These are phyloP conservation scores for Rhizophora mangle DNA, from an alignment of 345 rosid genomes.

Conservation along the genomic window DNA sequence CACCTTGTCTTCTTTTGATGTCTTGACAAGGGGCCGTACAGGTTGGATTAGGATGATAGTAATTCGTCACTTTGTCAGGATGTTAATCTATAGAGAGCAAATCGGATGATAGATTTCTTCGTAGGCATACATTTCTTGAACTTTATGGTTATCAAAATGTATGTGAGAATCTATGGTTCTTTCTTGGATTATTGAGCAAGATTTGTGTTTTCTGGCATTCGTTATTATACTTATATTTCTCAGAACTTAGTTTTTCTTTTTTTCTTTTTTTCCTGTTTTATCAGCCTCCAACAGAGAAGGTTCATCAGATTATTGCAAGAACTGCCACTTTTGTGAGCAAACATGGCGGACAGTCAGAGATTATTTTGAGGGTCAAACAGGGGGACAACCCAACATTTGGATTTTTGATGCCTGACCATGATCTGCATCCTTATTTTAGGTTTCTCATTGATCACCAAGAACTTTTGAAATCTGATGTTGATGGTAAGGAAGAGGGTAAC, in stretches of 20 bases:
- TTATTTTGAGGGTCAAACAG: constrained; percentile 91
- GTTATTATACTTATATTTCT: constrained; percentile 6
- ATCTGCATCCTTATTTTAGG: constrained; percentile 71
- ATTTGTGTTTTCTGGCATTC: constrained; percentile 14
- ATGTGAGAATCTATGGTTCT: constrained; percentile 41
- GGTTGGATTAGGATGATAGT: constrained; percentile 96
- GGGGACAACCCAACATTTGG: constrained; percentile 96
- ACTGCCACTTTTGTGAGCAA: constrained; percentile 81
- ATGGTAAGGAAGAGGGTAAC: constrained; percentile 47
- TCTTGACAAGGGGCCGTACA: constrained; percentile 87
- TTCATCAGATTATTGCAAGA: constrained; percentile 87
- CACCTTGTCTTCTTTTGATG: constrained; percentile 94
- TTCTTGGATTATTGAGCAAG: constrained; percentile 23
- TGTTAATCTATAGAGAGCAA: constrained; percentile 47
- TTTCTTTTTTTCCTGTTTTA: constrained; percentile 21
- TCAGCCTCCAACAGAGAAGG: constrained; percentile 91
- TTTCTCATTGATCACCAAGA: constrained; percentile 86
- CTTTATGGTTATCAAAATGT: constrained; percentile 51
- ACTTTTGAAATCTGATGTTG: constrained; percentile 35
- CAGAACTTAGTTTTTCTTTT: constrained; percentile 20
- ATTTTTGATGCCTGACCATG: constrained; percentile 87
- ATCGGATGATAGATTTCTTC: constrained; percentile 56
- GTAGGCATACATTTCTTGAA: constrained; percentile 55
- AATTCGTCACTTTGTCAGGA: constrained; percentile 51
- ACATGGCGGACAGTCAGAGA: constrained; percentile 93